Conservation (phyloP, 179 eudicot genomes). For the Camellia oleifera region DNA sequence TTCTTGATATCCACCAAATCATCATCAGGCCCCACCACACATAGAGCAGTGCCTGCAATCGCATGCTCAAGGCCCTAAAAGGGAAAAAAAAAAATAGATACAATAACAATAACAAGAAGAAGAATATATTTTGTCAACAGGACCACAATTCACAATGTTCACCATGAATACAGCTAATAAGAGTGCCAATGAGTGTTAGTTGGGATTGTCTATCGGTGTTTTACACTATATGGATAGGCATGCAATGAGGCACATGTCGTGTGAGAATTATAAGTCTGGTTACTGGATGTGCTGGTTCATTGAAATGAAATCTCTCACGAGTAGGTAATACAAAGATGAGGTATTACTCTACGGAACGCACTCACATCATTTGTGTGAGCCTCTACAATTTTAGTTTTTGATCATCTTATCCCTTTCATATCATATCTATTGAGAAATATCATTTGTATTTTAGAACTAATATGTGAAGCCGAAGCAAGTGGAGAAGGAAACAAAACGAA, state of each 20-base stretch:
- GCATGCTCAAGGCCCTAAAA: slow-evolving; percentile 91
- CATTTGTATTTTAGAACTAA: slow-evolving; percentile 2
- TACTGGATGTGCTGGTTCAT: too few species aligned
- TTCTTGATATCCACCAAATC: slow-evolving; percentile 63
- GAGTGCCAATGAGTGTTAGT: too few species aligned
- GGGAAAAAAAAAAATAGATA: not conserved
- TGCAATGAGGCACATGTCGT: too few species aligned
- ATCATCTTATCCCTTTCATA: not conserved
- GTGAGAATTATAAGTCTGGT: too few species aligned
- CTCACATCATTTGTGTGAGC: not conserved
- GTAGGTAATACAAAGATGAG: too few species aligned
- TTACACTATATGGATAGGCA: not conserved
- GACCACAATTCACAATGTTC: not conserved
- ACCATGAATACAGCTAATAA: too few species aligned
- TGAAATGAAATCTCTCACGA: too few species aligned
- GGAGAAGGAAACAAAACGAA: not conserved
- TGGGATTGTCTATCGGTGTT: too few species aligned
- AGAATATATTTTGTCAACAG: not conserved
- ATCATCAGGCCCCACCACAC: slow-evolving; percentile 42
- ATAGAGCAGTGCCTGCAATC: slow-evolving; percentile 66
- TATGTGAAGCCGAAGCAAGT: not conserved
- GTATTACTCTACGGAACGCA: not conserved
- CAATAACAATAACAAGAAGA: too few species aligned
- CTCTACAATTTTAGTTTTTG: not conserved
- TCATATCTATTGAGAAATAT: not conserved